Evolutionary conservation across 1,284 basidiomycete species (phyloP), one percentile per base, ranked within the genome.

Genomic region (Leccinum angustisporum): DNA sequence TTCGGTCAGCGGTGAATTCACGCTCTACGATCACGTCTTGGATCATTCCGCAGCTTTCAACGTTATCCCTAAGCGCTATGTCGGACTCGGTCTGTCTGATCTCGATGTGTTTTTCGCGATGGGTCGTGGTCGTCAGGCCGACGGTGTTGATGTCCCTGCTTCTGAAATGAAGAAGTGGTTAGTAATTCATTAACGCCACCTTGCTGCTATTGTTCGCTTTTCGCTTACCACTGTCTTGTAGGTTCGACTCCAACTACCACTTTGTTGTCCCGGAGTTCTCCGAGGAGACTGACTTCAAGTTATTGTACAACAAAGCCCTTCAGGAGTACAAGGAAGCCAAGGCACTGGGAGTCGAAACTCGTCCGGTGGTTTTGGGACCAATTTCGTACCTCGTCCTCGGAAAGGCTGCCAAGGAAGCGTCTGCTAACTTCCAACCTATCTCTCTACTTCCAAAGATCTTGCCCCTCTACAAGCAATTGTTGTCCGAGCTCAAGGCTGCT

Each of bases 201-300:
- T 52, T 64, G 21, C 60, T 53, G 33, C 60, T 25, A 54, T 58
- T 30, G 16, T 60, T 70, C 30, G 68, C 54, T 61, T 52, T n/a
- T n/a, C n/a, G n/a, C n/a, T n/a, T n/a, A 59, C 43, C 48, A 63
- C 60, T 70, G 53, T 6, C 10, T 57, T 16, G 53, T 67, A 94
- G 94, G 95, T 99, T 98, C 79, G 97, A 99, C 83, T 98, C 96
- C 61, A 99, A 99, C 88, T 99, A 99, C 85, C 97, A 99, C 84
- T 97, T 92, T 76, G 95, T 99, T 79, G 97, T 98, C 66, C 97
- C 96, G 65, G 97, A 99, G 82, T 88, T 99, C 79, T 92, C 93
- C 25, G 91, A 95, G 65, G 82, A 85, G 72, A 94, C 92, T 63
- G 88, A 96, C 69, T 98, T 99, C 89, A 95, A 95, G 82, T 84